A percentile compares a stretch with the other conserved stretches of the same genome.
phyloP scores from a whole-genome alignment of 2,329 filamentous ascomycete species.

The Talaromyces sp. region DNA sequence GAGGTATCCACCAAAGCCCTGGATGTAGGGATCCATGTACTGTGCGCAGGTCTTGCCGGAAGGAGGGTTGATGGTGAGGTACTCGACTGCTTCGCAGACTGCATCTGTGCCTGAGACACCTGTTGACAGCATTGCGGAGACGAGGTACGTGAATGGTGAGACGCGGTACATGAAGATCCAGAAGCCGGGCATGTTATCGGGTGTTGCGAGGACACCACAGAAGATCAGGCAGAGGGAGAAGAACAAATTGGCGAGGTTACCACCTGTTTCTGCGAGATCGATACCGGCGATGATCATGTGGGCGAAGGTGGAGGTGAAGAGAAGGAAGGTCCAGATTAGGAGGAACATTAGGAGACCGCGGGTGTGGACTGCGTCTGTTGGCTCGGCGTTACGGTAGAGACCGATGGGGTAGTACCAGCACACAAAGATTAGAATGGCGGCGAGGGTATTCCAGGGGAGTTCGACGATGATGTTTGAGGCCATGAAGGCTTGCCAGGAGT shows the following conservation, averaged over 20 bases:
- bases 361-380: constrained; percentile 45
- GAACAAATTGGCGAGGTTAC: constrained; percentile 63
- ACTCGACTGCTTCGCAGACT: constrained; percentile 36
- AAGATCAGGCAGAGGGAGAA: constrained; percentile 64
- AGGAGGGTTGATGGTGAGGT: constrained; percentile 50
- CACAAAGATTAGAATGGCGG: constrained; percentile 64
- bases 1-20: constrained; percentile 43
- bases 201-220: constrained; percentile 57
- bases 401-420: constrained; percentile 70
- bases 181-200: constrained; percentile 65
- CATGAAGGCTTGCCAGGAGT: constrained; percentile 75
- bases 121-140: constrained; percentile 48
- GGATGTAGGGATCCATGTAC: constrained; percentile 50
- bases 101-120: constrained; percentile 37
- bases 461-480: constrained; percentile 72
- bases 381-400: constrained; percentile 46
- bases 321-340: constrained; percentile 66
- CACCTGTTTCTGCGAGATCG: constrained; percentile 69
- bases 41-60: constrained; percentile 62
- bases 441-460: constrained; percentile 66
- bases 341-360: constrained; percentile 68
- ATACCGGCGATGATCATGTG: constrained; percentile 74
- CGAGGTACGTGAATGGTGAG: constrained; percentile 67
- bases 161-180: constrained; percentile 79
- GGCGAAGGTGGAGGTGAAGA: constrained; percentile 73